Evolutionary conservation across 371 early-diverging fungal genomes (phyloP).

Genomic region (Mucor velutinosus): DNA sequence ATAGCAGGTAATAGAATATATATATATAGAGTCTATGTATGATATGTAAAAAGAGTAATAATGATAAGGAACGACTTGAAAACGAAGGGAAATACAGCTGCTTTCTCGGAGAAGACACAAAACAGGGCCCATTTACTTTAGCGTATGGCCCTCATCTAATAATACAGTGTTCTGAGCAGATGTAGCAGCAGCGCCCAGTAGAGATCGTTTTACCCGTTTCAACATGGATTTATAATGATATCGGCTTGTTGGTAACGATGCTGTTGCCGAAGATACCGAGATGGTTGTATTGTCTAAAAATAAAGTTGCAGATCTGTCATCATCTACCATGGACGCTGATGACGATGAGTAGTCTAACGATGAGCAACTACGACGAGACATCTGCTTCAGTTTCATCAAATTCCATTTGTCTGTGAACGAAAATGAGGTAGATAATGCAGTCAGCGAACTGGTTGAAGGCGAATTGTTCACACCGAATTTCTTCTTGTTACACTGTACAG

Average conservation of each 20-base stretch:
- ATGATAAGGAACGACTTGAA: neutral
- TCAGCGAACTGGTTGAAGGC: conserved; percentile 1
- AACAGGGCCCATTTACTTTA: neutral
- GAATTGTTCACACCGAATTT: conserved; percentile 6
- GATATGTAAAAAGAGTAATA: neutral
- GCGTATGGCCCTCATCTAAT: neutral
- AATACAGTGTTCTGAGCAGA: neutral
- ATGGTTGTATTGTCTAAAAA: neutral
- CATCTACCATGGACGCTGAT: neutral
- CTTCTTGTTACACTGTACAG: neutral
- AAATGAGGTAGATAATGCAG: conserved; percentile 7
- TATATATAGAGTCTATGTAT: neutral
- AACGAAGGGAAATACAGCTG: neutral
- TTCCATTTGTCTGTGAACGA: conserved; percentile 21
- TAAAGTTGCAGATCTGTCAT: neutral
- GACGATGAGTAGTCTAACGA: conserved; percentile 3
- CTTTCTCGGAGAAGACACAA: neutral
- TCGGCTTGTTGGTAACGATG: conserved; percentile 6
- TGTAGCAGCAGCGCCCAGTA: conserved; percentile 1
- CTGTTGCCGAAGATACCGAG: conserved; percentile 16
- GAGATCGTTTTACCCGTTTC: conserved; percentile 18
- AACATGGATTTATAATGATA: conserved; percentile 23
- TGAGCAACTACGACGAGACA: conserved; percentile 23
- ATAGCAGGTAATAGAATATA: neutral
- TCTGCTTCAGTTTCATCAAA: conserved; percentile 17